A percentile compares a stretch with the other conserved stretches of the same genome.
These are phyloP conservation scores for Rhododendron henanense DNA, from an alignment of 148 eudicot genomes.

Conservation along the genomic window DNA sequence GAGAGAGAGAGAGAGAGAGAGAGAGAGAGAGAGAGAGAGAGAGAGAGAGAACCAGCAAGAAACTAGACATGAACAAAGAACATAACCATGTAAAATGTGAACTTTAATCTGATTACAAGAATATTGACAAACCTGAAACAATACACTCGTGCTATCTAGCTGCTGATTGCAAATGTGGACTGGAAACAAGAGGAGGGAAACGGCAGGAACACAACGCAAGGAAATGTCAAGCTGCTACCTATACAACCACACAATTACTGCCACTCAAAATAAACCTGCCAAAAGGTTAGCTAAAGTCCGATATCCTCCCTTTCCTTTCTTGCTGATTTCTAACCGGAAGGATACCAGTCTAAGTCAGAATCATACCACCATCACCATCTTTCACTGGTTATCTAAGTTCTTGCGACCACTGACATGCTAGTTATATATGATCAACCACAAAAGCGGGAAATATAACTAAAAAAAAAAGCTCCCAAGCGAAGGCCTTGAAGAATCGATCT, in stretches of 20 bases:
- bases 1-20: not conserved
- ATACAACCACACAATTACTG: slow-evolving; percentile 58
- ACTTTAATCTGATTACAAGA: slow-evolving; percentile 41
- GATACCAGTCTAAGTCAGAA: slow-evolving; percentile 50
- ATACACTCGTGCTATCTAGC: slow-evolving; percentile 47
- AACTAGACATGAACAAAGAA: slow-evolving; percentile 11
- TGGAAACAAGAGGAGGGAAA: slow-evolving; percentile 21
- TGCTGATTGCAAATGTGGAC: slow-evolving; percentile 43
- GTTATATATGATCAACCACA: slow-evolving; percentile 42
- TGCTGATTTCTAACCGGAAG: slow-evolving; percentile 29
- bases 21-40: not conserved
- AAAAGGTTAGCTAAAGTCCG: slow-evolving; percentile 50
- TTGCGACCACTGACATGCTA: slow-evolving; percentile 34
- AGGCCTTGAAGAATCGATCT: slow-evolving; percentile 25
- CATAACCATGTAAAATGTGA: slow-evolving; percentile 8
- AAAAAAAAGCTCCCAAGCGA: slow-evolving; percentile 10
- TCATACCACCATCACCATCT: slow-evolving; percentile 28
- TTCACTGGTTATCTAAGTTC: slow-evolving; percentile 20
- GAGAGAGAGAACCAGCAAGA: not conserved
- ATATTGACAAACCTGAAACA: slow-evolving; percentile 66
- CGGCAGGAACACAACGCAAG: not conserved
- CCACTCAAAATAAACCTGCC: slow-evolving; percentile 39
- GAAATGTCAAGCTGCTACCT: slow-evolving; percentile 43
- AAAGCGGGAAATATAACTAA: slow-evolving; percentile 12
- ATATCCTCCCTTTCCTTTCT: slow-evolving; percentile 18